Evolutionary conservation across 805 yeast species (phyloP), one percentile per base, ranked within the genome.

Genomic region (Zygoascus ofunaensis): DNA sequence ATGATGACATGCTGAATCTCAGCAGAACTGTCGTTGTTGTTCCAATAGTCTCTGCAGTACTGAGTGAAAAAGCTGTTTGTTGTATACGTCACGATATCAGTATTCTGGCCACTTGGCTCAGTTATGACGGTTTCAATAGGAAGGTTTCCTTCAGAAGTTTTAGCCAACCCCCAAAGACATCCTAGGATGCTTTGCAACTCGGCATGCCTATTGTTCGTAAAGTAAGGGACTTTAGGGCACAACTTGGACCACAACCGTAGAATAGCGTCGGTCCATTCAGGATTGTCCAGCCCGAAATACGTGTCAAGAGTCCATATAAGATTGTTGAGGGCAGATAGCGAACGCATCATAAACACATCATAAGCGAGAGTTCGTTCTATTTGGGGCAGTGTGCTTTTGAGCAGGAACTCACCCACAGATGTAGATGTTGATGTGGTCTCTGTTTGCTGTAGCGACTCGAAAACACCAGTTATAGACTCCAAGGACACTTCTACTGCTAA

Each of bases 281-380:
- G 59, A 15, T 45, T 46, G 14, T 43, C 24, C 4, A 53, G 40
- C 18, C 39, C 55, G 32, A 63, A 60, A 37, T 55, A 43, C 3
- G 70, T 56, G 32, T 64, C 55, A 46, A 73, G 56, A 23, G 80
- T 63, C 87, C 89, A 80, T 34, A 76, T 59, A 43, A 82, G 59
- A 56, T 89, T 89, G 62, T 85, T 87, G 58, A 87, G 69, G 5
- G 84, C 79, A 12, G 77, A 70, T 40, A 85, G 63, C 4, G 78
- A 69, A 51, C 82, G 77, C 22, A 75, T 68, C 22, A 72, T 63
- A 48, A 80, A 72, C 37, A 71, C 69, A n/a, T 68, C 64, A 14
- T 42, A 19, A 4, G 42, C 38, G 7, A 55, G 49, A 63, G 70
- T 37, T 53, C 54, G 34, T 66, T 56, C 41, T 75, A 60, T 34